Evolutionary conservation across 2,329 filamentous ascomycete genomes (phyloP).

Genomic region (Neopestalotiopsis sp.): DNA sequence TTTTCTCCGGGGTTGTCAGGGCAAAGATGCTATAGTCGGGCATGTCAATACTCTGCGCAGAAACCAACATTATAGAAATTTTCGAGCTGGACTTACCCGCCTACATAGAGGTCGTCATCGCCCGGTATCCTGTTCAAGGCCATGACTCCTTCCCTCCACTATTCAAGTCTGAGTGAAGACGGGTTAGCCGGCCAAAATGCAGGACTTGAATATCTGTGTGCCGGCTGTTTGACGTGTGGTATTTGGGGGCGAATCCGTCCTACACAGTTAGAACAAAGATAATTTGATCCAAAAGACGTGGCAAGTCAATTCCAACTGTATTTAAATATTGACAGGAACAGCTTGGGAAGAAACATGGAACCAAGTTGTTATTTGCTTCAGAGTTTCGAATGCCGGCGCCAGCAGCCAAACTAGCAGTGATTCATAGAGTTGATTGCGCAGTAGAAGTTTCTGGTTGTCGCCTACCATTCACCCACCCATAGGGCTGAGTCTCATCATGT

Average conservation of each 20-base stretch:
- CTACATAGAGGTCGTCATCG: slow-evolving; percentile 75
- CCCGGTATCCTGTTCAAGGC: slow-evolving; percentile 72
- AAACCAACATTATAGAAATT: neutral
- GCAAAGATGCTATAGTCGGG: slow-evolving; percentile 18
- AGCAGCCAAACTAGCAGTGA: neutral
- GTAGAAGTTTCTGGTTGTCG: slow-evolving; percentile 1
- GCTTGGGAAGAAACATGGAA: neutral
- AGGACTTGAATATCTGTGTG: neutral
- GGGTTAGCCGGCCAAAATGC: neutral
- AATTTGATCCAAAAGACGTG: neutral
- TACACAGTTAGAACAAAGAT: neutral
- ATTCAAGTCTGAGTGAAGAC: neutral
- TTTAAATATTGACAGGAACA: neutral
- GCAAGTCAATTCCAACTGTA: neutral
- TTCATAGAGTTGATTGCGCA: neutral
- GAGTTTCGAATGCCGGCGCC: neutral
- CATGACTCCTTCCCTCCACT: slow-evolving; percentile 48
- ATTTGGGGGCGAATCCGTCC: neutral
- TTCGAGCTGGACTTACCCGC: slow-evolving; percentile 64
- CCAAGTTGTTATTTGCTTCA: neutral
- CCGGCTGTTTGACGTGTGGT: neutral
- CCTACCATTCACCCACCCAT: slow-evolving; percentile 21
- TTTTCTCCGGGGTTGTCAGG: slow-evolving; percentile 60
- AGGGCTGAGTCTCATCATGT: slow-evolving; percentile 33
- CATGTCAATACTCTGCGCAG: slow-evolving; percentile 1